Evolutionary conservation across 2,329 filamentous ascomycete genomes (phyloP), one percentile per base, ranked within the genome.

Genomic region (Seiridium unicorne): DNA sequence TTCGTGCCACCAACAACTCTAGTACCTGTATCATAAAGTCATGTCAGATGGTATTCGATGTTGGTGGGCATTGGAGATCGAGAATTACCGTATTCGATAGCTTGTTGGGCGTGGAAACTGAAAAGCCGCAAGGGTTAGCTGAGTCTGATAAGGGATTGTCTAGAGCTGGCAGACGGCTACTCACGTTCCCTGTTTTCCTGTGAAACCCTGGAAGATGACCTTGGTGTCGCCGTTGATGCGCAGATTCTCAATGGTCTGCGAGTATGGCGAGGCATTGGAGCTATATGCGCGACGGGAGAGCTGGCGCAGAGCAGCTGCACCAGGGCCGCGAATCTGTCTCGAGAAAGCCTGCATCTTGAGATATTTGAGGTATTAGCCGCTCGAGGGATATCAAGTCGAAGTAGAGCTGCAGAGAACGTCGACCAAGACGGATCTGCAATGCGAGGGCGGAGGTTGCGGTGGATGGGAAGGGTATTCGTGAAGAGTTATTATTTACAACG

Each of bases 1-100:
- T 98, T 98, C 74, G 94, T 98, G 75, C 95, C 95, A 77, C 95
- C 95, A 68, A 99, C 93, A 68, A 99, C 92, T 77, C 97, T 94
- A 71, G 95, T 99, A 77, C 94, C 92, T 96, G 66, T 57, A 62
- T 57, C 49, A 67, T 51, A 63, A 57, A 60, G 44, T 59, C 53
- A 61, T 60, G 69, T 77, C 69, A 76, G 74, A 71, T 64, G 51
- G 44, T 11, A 58, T 56, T 57, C 48, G 57, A 31, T 54, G 42
- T 56, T 26, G 13, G 32, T 34, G 59, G 9, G 53, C 51, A 46
- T 44, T 40, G 34, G 51, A n/a, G 13, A 48, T 34, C 31, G 32
- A 31, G 35, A 62, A 67, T 63, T 70, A 96, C 92, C 95, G 81
- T 99, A 99, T 79, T 96, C 95, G 79, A 99, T 97, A 68, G 95